Conservation (phyloP, 768 basidiomycete species). For the Lactarius hengduanensis region DNA sequence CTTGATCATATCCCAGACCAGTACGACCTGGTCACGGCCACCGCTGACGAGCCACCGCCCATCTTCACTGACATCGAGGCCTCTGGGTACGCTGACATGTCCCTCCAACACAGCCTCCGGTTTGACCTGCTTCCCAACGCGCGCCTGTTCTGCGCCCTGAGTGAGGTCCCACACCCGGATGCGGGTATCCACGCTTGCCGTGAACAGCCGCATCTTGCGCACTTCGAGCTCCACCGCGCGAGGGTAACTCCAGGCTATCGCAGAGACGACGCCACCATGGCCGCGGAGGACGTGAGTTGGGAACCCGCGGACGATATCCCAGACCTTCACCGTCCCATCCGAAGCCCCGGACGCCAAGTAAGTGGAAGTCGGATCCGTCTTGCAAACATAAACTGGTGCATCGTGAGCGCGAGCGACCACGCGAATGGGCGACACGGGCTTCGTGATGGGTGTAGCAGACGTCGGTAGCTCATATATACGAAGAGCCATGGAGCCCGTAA, state of each 20-base stretch:
- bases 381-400: conserved; percentile 89
- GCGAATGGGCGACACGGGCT: conserved; percentile 65
- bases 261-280: conserved; percentile 96
- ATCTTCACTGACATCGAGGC: conserved; percentile 79
- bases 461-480: conserved; percentile 80
- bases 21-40: conserved; percentile 87
- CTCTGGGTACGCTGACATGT: conserved; percentile 92
- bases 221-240: conserved; percentile 42
- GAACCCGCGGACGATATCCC: conserved; percentile 85
- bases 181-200: conserved; percentile 88
- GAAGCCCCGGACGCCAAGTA: conserved; percentile 95
- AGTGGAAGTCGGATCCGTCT: conserved; percentile 78
- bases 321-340: conserved; percentile 96
- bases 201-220: conserved; percentile 74
- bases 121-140: conserved; percentile 54
- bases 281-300: conserved; percentile 95
- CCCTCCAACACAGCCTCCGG: conserved; percentile 87
- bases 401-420: conserved; percentile 85
- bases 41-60: conserved; percentile 90
- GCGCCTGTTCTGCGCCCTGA: conserved; percentile 48
- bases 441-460: conserved; percentile 41
- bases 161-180: conserved; percentile 91
- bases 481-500: conserved; percentile 78
- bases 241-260: conserved; percentile 81
- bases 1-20: conserved; percentile 82